Conservation (phyloP, 225 moss, liverwort and hornwort species). For the Rhytidiadelphus loreus region DNA sequence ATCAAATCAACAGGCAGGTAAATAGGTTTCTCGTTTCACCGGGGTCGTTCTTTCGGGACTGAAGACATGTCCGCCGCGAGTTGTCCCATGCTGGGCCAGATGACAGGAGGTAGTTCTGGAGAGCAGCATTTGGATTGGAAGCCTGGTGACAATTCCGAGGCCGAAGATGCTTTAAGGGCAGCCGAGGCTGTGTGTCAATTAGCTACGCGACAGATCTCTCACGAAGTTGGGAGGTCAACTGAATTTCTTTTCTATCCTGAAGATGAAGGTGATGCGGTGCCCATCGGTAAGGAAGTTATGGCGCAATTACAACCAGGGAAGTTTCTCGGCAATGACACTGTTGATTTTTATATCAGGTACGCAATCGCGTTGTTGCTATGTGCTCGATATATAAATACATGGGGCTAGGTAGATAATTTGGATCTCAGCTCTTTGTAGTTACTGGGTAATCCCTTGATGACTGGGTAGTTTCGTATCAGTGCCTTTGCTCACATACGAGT, state of each 20-base stretch:
- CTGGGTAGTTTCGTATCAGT: not conserved
- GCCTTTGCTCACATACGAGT: not conserved
- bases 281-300: not conserved
- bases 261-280: not conserved
- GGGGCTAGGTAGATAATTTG: no score
- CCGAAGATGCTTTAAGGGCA: not conserved
- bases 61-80: not conserved
- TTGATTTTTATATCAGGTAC: not conserved
- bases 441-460: no score
- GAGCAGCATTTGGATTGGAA: not conserved
- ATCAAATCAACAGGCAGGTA: not conserved
- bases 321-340: no score
- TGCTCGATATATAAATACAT: not conserved
- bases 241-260: not conserved
- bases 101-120: not conserved
- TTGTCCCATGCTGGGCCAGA: not conserved
- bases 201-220: not conserved
- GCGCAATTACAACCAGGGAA: no score
- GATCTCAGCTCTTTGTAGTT: not conserved
- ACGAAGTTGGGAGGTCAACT: not conserved
- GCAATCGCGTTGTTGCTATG: not conserved
- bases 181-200: no score
- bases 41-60: not conserved
- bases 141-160: not conserved
- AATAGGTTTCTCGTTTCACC: no score